Conservation (phyloP, 2,329 filamentous ascomycete genomes). For the Zelopaecilomyces penicillatus region DNA sequence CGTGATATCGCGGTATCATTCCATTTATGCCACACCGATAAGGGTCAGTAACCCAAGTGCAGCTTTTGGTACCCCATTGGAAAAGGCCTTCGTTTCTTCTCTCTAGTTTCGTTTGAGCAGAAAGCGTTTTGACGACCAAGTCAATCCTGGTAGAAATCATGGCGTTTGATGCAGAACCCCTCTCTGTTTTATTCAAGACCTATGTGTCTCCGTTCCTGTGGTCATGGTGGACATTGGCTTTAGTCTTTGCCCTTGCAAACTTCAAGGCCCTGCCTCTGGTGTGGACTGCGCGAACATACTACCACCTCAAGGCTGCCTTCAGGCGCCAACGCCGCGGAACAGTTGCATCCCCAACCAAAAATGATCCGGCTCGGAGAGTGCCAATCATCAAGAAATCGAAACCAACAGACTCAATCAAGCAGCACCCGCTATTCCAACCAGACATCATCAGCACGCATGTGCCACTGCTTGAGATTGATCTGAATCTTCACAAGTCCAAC, state of each 20-base stretch:
- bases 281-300: constrained; percentile 5
- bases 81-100: too few species aligned
- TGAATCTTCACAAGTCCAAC: constrained; percentile 6
- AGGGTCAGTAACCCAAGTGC: too few species aligned
- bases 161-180: not conserved
- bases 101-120: too few species aligned
- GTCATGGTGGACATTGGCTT: constrained; percentile 1
- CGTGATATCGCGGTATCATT: too few species aligned
- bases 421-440: constrained; percentile 3
- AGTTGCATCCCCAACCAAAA: not conserved
- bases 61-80: too few species aligned
- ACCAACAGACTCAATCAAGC: not conserved
- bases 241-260: constrained; percentile 1
- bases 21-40: too few species aligned
- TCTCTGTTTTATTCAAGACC: not conserved
- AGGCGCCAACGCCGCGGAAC: not conserved
- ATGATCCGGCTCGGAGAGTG: not conserved
- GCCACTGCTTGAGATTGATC: constrained; percentile 2
- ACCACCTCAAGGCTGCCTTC: constrained; percentile 2
- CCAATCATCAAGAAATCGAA: not conserved
- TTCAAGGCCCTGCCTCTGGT: constrained; percentile 1
- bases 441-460: constrained; percentile 3
- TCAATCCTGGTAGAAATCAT: too few species aligned
- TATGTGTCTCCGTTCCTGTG: not conserved
- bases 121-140: too few species aligned